A percentile compares a stretch with the other conserved stretches of the same genome.
Conservation (phyloP, 495 filamentous ascomycete genomes). For the Lasiosphaeria ovina region DNA sequence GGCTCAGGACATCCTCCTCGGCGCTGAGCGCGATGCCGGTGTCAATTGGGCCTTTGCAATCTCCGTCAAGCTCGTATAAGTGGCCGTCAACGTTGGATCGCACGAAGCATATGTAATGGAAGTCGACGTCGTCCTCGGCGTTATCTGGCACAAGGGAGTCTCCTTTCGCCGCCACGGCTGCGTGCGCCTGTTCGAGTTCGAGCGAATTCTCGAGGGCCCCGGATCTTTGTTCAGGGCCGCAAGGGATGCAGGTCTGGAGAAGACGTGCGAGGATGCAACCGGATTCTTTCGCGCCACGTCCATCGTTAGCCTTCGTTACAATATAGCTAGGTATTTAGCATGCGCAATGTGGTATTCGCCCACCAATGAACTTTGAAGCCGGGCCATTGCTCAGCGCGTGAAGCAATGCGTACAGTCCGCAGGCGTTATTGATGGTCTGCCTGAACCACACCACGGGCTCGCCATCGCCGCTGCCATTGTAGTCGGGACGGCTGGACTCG, state of each 20-base stretch:
- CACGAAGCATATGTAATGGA: slow-evolving; percentile 74
- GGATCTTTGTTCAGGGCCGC: slow-evolving; percentile 53
- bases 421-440: slow-evolving; percentile 77
- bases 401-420: slow-evolving; percentile 71
- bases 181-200: slow-evolving; percentile 64
- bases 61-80: slow-evolving; percentile 28
- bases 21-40: neutral
- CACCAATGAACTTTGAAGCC: slow-evolving; percentile 42
- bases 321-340: neutral
- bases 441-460: slow-evolving; percentile 66
- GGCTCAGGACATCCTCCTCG: neutral
- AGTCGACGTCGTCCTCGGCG: slow-evolving; percentile 55
- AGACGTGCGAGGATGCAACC: slow-evolving; percentile 31
- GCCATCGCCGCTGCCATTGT: slow-evolving; percentile 31
- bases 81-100: slow-evolving; percentile 31
- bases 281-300: slow-evolving; percentile 23
- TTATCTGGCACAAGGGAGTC: slow-evolving; percentile 62
- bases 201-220: slow-evolving; percentile 63
- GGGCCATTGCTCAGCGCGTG: slow-evolving; percentile 63
- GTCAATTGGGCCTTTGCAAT: slow-evolving; percentile 30
- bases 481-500: slow-evolving; percentile 42
- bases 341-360: neutral
- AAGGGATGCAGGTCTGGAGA: slow-evolving; percentile 37
- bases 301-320: neutral
- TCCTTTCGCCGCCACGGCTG: slow-evolving; percentile 59